Evolutionary conservation across 441 rosid species (phyloP).

Genomic region (Biscutella laevigata): DNA sequence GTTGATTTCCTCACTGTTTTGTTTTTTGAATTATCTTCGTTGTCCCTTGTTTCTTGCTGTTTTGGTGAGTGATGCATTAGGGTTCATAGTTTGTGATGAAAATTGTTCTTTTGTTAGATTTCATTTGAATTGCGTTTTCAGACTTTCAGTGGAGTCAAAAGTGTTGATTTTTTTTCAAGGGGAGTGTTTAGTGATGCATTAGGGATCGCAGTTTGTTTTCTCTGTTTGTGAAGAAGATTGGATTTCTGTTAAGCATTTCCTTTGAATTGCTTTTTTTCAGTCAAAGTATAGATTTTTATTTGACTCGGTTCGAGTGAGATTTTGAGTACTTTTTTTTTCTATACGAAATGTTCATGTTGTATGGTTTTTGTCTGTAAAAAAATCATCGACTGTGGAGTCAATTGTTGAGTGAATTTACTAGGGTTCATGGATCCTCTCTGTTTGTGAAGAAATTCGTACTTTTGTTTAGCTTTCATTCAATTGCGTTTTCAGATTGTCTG

Average conservation of each 20-base stretch:
- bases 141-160: too few relatives aligned
- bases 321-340: neutral
- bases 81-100: too few relatives aligned
- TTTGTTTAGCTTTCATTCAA: neutral
- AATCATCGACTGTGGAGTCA: too few relatives aligned
- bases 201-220: conserved; percentile 7
- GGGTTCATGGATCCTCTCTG: conserved; percentile 1
- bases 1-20: too few relatives aligned
- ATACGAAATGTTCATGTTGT: neutral
- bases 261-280: conserved; percentile 11
- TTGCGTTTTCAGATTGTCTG: too few relatives aligned
- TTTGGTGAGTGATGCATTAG: too few relatives aligned
- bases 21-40: too few relatives aligned
- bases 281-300: conserved; percentile 18
- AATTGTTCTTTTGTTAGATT: neutral
- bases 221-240: neutral
- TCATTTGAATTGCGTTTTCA: neutral
- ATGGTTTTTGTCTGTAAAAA: too few relatives aligned
- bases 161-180: too few relatives aligned
- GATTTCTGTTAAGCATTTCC: neutral
- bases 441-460: neutral
- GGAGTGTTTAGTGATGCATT: conserved; percentile 5
- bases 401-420: conserved; percentile 10
- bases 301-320: conserved; percentile 5
- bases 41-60: too few relatives aligned